A percentile compares a stretch with the other conserved stretches of the same genome.
These are phyloP conservation scores for Cytospora piceicola DNA, from an alignment of 2,329 filamentous ascomycete species.

Conservation along the genomic window DNA sequence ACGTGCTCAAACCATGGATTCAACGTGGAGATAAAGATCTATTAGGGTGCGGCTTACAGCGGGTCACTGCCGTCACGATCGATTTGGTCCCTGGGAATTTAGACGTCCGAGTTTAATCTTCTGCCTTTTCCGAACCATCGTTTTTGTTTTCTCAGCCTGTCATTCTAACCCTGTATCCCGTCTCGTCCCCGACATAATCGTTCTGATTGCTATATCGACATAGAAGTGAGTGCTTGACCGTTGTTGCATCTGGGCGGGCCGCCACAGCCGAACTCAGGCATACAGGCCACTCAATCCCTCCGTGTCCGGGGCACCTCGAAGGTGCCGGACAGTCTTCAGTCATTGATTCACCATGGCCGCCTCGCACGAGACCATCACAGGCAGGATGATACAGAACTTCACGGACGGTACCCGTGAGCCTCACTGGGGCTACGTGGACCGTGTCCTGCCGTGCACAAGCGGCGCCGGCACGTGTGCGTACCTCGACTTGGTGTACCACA, in stretches of 20 bases:
- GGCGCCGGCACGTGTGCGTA: constrained; percentile 54
- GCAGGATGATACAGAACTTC: constrained; percentile 48
- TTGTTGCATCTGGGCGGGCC: neutral
- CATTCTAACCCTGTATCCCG: neutral
- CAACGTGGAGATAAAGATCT: neutral
- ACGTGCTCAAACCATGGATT: neutral
- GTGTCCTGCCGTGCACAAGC: constrained; percentile 50
- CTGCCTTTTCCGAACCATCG: neutral
- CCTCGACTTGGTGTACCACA: constrained; percentile 54
- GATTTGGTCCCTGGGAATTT: neutral
- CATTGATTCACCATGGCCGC: constrained; percentile 25
- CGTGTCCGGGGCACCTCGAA: neutral
- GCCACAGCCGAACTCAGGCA: neutral
- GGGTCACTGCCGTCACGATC: neutral
- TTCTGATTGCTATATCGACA: neutral
- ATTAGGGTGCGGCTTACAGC: neutral
- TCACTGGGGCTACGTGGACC: constrained; percentile 54
- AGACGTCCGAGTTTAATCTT: neutral
- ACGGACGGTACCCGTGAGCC: constrained; percentile 41
- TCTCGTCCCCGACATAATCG: neutral
- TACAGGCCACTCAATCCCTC: neutral
- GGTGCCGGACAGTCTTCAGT: neutral
- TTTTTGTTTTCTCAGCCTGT: neutral
- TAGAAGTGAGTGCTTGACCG: neutral
- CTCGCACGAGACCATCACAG: constrained; percentile 29